Conservation (phyloP, 2,329 filamentous ascomycete genomes). For the Ceratocystis albifundus region DNA sequence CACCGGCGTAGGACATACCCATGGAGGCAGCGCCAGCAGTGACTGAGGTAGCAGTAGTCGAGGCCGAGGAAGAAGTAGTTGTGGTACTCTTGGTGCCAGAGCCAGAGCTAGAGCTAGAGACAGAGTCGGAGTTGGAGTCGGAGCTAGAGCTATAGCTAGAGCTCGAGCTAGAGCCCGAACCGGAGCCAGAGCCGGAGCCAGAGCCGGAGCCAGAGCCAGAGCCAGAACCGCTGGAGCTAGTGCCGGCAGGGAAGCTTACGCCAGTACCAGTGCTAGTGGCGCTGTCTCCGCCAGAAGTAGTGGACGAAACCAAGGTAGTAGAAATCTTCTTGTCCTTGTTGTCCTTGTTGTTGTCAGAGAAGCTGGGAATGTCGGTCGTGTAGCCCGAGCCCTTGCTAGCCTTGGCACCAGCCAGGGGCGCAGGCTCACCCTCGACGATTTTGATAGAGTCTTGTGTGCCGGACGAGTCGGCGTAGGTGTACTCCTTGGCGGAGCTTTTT, state of each 20-base stretch:
- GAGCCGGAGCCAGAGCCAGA: background rate
- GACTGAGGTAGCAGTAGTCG: background rate
- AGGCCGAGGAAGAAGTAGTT: background rate
- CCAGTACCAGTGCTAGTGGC: constrained; percentile 12
- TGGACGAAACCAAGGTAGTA: background rate
- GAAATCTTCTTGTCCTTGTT: background rate
- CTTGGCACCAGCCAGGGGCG: background rate
- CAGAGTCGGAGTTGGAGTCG: background rate
- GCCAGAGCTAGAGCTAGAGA: background rate
- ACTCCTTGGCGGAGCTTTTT: constrained; percentile 35
- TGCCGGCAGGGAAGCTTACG: background rate
- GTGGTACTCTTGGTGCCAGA: background rate
- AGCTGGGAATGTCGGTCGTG: constrained; percentile 26
- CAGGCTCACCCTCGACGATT: constrained; percentile 34
- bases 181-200: background rate
- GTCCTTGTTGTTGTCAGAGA: background rate
- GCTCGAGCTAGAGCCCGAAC: background rate
- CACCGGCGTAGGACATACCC: constrained; percentile 16
- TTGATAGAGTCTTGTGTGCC: constrained; percentile 43
- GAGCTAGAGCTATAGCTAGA: background rate
- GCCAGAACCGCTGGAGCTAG: background rate
- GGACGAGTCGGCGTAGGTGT: constrained; percentile 40
- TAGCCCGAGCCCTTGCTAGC: constrained; percentile 19
- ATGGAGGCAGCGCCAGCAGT: constrained; percentile 12
- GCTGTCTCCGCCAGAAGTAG: background rate